A percentile compares a stretch with the other conserved stretches of the same genome.
Evolutionary conservation across 2,329 filamentous ascomycete genomes (phyloP).

Genomic region (Tolypocladium paradoxum): DNA sequence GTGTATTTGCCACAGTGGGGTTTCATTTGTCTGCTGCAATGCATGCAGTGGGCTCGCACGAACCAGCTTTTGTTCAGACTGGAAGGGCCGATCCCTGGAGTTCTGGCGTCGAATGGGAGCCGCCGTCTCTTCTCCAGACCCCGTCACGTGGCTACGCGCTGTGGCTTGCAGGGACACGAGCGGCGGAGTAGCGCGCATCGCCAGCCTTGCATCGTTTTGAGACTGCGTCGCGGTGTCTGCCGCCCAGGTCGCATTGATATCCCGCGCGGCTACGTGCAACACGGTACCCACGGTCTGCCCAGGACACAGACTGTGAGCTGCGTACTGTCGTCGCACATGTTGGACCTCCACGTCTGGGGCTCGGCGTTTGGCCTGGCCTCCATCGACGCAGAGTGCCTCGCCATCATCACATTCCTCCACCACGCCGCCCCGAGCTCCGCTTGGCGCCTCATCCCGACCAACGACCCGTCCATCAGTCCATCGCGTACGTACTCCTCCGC

Average conservation of each 20-base stretch:
- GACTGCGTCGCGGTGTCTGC: neutral
- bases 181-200: neutral
- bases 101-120: neutral
- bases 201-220: neutral
- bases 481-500: conserved; percentile 43
- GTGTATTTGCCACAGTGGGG: neutral
- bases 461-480: conserved; percentile 60
- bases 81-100: neutral
- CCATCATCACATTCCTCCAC: conserved; percentile 66
- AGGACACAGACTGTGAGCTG: neutral
- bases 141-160: conserved; percentile 13
- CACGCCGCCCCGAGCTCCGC: conserved; percentile 42
- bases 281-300: neutral
- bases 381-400: conserved; percentile 83
- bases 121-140: neutral
- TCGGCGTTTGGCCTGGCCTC: conserved; percentile 82
- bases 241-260: neutral
- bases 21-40: neutral
- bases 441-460: conserved; percentile 65
- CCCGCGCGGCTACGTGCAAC: neutral
- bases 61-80: neutral
- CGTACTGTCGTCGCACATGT: conserved; percentile 12
- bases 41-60: neutral
- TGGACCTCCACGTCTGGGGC: conserved; percentile 80
- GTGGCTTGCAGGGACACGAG: conserved; percentile 8